Evolutionary conservation across 495 filamentous ascomycete genomes (phyloP).

Genomic region (Rhypophila decipiens): DNA sequence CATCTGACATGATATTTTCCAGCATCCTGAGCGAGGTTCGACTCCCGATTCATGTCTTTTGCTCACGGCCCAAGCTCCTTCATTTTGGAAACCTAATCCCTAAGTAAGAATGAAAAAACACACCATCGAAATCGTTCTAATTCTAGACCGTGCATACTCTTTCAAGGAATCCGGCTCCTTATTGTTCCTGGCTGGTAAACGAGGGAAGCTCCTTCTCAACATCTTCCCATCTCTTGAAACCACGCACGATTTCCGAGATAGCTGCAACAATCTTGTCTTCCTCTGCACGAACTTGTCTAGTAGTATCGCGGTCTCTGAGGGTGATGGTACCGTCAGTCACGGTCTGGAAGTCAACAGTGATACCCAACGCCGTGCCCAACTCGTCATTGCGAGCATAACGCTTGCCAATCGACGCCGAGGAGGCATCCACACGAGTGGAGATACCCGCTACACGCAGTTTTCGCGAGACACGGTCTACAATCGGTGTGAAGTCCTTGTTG

Average conservation of each 20-base stretch:
- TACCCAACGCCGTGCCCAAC: constrained; percentile 63
- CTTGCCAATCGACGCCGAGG: constrained; percentile 66
- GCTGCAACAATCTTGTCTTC: constrained; percentile 58
- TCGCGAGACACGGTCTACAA: constrained; percentile 48
- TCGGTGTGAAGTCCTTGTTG: constrained; percentile 54
- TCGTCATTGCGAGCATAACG: constrained; percentile 69
- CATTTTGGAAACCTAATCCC: too few species aligned
- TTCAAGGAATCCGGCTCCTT: too few species aligned
- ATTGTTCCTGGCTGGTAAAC: constrained; percentile 59
- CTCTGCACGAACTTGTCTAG: constrained; percentile 61
- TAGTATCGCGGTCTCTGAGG: constrained; percentile 66
- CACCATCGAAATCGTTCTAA: too few species aligned
- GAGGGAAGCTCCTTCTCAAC: constrained; percentile 52
- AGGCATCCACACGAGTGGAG: constrained; percentile 61
- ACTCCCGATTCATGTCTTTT: too few species aligned
- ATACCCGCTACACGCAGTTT: constrained; percentile 55
- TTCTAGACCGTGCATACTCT: too few species aligned
- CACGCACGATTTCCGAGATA: constrained; percentile 51
- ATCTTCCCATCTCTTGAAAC: constrained; percentile 55
- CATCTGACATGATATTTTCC: too few species aligned
- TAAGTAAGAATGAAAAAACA: too few species aligned
- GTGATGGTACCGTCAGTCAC: constrained; percentile 64
- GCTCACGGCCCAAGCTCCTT: too few species aligned
- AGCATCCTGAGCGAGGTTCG: too few species aligned
- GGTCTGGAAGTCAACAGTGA: constrained; percentile 72